Base-by-base conservation (phyloP, 2,329 filamentous ascomycete species). In the Aureobasidium sp. region DNA sequence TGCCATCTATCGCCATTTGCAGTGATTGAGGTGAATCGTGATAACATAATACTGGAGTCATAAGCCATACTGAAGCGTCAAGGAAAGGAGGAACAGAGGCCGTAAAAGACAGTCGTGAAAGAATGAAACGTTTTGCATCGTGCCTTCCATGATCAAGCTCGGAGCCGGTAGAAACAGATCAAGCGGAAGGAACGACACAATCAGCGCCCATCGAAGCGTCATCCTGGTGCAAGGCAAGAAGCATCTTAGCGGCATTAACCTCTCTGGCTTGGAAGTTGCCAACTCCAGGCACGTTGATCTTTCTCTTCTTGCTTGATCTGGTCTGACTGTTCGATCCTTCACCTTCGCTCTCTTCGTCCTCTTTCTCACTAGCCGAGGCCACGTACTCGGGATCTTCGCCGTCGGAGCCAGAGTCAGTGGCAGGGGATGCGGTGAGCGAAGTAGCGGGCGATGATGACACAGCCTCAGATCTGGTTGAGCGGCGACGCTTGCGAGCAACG, bases 221-320 rank as follows among this genome's bases (percentile, higher is more conserved):
- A 7, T 60, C 47, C 13, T 44, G 47, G n/a, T 50, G 36, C 29
- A 62, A 29, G 3, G 47, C 42, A 27, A 62, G 41, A 42, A 62
- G 50, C 47, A 53, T 55, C 39, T 45, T 48, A 13, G 59, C 59
- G 6, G 59, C 59, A 53, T 62, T 49, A 27, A 54, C 47, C 50
- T 62, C 59, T 55, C 50, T 55, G 41, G 41, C 25, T 41, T n/a
- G 30, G 42, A 54, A 62, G 37, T 27, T 27, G 15, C 59, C 59
- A 5, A 55, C 8, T 2, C 59, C 59, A 34, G 49, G 48, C 21
- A 55, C 49, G 15, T 41, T 32, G 30, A 62, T 44, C 42, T 45
- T 62, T 48, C 47, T 53, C 47, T 48, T 62, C 59, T 62, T 60
- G 58, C 34, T 62, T 29, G 32, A n/a, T 32, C 47, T 62, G 32